Evolutionary conservation across 805 yeast genomes (phyloP), one percentile per base, ranked within the genome.

Genomic region (Lipomyces orientalis): DNA sequence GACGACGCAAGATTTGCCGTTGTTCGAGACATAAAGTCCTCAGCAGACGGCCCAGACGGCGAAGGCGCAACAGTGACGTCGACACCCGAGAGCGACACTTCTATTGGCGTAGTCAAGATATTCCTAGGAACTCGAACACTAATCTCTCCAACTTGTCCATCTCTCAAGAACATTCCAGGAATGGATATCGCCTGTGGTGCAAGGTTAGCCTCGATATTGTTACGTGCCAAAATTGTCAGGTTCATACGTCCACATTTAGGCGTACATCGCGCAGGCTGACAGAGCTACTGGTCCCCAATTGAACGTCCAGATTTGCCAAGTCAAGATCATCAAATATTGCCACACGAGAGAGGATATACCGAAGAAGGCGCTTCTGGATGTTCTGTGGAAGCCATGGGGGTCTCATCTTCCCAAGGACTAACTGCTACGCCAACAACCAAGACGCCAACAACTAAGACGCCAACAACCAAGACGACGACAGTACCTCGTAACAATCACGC

Each of bases 251-350:
- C 12, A 60, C 65, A 46, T 72, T 72, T 6, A 72, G 63, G 14
- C 71, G 64, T n/a, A 68, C 66, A 56, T 72, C 56, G n/a, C 65
- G 69, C 37, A 72, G 56, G 52, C 71, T 56, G 80, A 79, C 71
- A 16, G 77, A 79, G 19, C 82, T 81, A 64, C 81, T 83, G 3
- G 88, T 80, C 0, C 91, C 90, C 25, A 91, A 79, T 4, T 96
- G 88, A 0, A 93, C 92, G 74, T 92, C 95, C 62, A 93, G 77
- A 75, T 92, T 90, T 22, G 92, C 89, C 22, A 92, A 81, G 76
- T 93, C 96, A 29, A 93, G 85, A 71, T 89, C 90, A 0, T 97
- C 90, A 75, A 93, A 91, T 54, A 93, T 79, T 16, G 93, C 87
- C 56, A 93, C 85, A 77, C 91, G 94, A 76, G 90, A 91, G 33